These are phyloP conservation scores for Psilocybe cubensis DNA, from an alignment of 768 basidiomycete genomes.

Conservation along the genomic window DNA sequence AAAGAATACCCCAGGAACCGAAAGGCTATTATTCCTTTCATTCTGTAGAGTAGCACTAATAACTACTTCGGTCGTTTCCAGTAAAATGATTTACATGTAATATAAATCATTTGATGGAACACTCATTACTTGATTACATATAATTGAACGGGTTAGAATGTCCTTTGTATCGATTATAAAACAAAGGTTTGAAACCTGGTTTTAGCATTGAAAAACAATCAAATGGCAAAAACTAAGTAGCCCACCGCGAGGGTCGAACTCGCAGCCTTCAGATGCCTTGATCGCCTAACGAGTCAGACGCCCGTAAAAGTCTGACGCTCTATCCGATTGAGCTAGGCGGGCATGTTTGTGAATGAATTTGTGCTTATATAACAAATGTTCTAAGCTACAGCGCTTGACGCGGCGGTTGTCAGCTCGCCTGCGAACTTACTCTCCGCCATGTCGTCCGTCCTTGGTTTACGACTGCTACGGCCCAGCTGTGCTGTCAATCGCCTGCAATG, in stretches of 20 bases:
- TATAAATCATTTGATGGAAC: too few species aligned
- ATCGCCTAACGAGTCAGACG: conserved; percentile 14
- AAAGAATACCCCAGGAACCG: conserved; percentile 75
- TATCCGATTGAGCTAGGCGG: conserved; percentile 74
- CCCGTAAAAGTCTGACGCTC: conserved; percentile 59
- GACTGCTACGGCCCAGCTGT: neutral
- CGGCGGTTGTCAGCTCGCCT: neutral
- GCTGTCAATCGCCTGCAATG: neutral
- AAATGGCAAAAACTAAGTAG: conserved; percentile 36
- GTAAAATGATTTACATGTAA: too few species aligned
- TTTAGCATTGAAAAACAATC: neutral
- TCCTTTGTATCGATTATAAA: too few species aligned
- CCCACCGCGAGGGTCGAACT: conserved; percentile 86
- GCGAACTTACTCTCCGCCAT: neutral
- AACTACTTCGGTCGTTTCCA: neutral
- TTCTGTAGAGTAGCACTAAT: conserved; percentile 41
- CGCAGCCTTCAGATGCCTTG: conserved; percentile 75
- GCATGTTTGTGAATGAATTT: too few species aligned
- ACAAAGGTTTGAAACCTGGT: neutral
- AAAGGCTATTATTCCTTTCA: conserved; percentile 81
- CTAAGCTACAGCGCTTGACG: neutral
- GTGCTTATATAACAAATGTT: neutral
- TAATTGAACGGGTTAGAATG: too few species aligned
- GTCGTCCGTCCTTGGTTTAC: neutral
- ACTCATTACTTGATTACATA: too few species aligned